Percentiles rank a stretch among this genome's conserved stretches.
Conservation (phyloP, 129 eudicot species). For the Chrysanthemum lavandulifolium region DNA sequence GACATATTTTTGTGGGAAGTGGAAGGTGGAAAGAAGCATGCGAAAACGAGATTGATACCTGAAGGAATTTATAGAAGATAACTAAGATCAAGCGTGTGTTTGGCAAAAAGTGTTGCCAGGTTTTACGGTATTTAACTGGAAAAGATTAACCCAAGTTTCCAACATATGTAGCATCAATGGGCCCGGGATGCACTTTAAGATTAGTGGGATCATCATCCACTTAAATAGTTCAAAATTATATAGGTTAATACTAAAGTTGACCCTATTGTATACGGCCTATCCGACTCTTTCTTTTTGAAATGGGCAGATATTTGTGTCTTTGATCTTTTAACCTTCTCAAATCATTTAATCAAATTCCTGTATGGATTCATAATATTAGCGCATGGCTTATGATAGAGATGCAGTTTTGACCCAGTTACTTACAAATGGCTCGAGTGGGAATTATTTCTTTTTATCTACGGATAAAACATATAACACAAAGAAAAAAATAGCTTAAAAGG, state of each 20-base stretch:
- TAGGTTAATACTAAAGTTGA: conserved; percentile 26
- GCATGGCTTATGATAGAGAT: no score
- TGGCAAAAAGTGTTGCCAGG: conserved; percentile 22
- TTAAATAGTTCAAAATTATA: conserved; percentile 19
- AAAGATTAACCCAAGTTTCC: conserved; percentile 17
- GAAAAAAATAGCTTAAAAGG: no score
- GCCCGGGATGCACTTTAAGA: conserved; percentile 19
- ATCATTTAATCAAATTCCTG: conserved; percentile 18
- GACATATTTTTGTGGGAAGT: conserved; percentile 35
- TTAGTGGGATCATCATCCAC: conserved; percentile 37
- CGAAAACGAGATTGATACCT: conserved; percentile 19
- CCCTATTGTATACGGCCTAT: conserved; percentile 9
- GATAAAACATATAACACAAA: no score
- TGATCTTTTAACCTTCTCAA: conserved; percentile 26
- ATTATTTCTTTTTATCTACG: no score
- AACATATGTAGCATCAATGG: conserved; percentile 35
- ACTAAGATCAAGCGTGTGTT: conserved; percentile 15
- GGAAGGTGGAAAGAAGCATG: conserved; percentile 23
- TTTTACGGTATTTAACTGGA: conserved; percentile 13
- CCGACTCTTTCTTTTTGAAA: conserved; percentile 14
- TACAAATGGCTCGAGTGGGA: background rate
- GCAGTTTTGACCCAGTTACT: no score
- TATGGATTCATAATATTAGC: conserved; percentile 14
- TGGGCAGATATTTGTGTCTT: conserved; percentile 22
- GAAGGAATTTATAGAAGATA: conserved; percentile 30